These are phyloP conservation scores for Scalesia atractyloides DNA, from an alignment of 129 eudicot species.

Conservation along the genomic window DNA sequence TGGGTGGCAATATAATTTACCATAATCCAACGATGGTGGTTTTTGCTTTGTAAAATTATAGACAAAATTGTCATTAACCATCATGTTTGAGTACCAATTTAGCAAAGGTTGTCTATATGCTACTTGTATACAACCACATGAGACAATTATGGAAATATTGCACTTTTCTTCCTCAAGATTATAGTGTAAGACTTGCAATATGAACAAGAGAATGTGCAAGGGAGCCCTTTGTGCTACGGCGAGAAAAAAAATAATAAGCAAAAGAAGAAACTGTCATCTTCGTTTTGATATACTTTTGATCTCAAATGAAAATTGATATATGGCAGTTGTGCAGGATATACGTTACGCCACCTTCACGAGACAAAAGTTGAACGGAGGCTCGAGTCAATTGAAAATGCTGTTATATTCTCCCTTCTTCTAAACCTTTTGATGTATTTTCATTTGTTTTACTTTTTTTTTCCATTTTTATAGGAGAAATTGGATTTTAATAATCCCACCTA, in stretches of 20 bases:
- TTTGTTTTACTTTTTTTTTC: slow-evolving; percentile 8
- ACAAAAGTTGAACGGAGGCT: slow-evolving; percentile 76
- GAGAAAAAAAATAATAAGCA: not conserved
- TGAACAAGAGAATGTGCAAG: too few relatives aligned
- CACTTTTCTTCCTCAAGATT: not conserved
- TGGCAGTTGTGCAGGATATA: slow-evolving; percentile 60
- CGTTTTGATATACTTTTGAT: not conserved
- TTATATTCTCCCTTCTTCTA: slow-evolving; percentile 30
- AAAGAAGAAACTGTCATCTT: not conserved
- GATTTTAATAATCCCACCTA: too few relatives aligned
- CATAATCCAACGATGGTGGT: not conserved
- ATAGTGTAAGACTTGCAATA: too few relatives aligned
- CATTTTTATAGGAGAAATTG: too few relatives aligned
- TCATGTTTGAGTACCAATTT: not conserved
- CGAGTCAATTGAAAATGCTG: slow-evolving; percentile 84
- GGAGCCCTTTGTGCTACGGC: not conserved
- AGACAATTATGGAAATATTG: not conserved
- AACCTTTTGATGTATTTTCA: not conserved
- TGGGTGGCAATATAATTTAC: not conserved
- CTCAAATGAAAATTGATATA: slow-evolving; percentile 16
- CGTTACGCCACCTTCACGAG: slow-evolving; percentile 78
- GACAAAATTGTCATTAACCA: not conserved
- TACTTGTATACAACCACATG: not conserved
- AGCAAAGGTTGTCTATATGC: not conserved
- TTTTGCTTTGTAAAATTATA: not conserved